A percentile compares a stretch with the other conserved stretches of the same genome.
Evolutionary conservation across 768 basidiomycete genomes (phyloP).

Genomic region (Suillus americanus): DNA sequence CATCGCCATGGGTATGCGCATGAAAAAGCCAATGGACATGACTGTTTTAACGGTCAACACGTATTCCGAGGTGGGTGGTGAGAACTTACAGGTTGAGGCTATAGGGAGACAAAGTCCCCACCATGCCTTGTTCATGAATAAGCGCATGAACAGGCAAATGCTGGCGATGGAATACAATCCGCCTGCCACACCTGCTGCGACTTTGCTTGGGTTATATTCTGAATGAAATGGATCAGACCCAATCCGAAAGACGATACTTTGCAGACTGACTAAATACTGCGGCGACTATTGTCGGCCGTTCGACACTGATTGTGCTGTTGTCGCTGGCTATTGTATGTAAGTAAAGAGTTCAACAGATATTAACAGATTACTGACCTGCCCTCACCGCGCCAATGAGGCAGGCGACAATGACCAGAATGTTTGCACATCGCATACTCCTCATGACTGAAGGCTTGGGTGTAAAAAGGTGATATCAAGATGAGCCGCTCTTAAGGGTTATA

Average conservation of each 20-base stretch:
- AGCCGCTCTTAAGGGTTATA: neutral
- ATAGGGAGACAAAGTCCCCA: conserved; percentile 34
- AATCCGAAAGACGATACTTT: too few relatives aligned
- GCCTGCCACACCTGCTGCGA: conserved; percentile 20
- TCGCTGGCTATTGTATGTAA: neutral
- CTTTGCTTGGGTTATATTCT: conserved; percentile 28
- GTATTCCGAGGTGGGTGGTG: too few relatives aligned
- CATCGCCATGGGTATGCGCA: conserved; percentile 18
- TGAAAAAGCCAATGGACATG: conserved; percentile 20
- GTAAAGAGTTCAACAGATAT: neutral
- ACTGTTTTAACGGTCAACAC: conserved; percentile 7
- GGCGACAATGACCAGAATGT: neutral
- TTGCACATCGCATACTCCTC: neutral
- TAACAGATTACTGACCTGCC: neutral
- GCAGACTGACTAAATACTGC: neutral
- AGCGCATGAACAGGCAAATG: conserved; percentile 15
- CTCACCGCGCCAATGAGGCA: neutral
- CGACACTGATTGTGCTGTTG: neutral
- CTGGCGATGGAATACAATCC: conserved; percentile 20
- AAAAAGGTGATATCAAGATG: neutral
- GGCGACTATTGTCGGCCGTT: neutral
- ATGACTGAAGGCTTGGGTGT: too few relatives aligned
- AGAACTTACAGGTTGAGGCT: conserved; percentile 19
- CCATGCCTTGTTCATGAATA: conserved; percentile 25
- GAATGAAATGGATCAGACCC: neutral